Conservation (phyloP, 305 asterid genomes). For the Solanum chacoense region DNA sequence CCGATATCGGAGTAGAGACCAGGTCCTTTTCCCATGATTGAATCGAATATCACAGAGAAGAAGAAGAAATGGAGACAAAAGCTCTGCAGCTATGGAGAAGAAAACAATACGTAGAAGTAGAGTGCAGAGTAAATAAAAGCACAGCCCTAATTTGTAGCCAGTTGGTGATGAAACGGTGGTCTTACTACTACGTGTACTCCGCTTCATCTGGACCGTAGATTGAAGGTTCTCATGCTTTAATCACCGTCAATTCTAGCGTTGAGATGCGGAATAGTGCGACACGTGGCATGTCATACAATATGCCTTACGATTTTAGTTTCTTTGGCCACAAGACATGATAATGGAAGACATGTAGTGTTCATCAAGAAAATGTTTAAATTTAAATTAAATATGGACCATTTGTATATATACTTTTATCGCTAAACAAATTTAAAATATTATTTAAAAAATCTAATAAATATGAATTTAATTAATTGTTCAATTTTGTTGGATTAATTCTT, state of each 20-base stretch:
- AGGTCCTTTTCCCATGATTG: conserved; percentile 67
- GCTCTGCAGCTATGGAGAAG: neutral
- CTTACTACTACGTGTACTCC: neutral
- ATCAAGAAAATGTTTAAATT: neutral
- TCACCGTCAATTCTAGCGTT: neutral
- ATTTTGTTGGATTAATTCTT: neutral
- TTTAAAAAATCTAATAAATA: neutral
- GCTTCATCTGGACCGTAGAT: neutral
- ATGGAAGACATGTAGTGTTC: neutral
- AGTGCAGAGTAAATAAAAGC: neutral
- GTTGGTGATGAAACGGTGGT: neutral
- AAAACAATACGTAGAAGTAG: neutral
- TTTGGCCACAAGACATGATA: neutral
- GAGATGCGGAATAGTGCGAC: neutral
- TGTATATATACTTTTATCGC: neutral
- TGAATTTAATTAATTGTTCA: neutral
- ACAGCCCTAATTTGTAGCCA: neutral
- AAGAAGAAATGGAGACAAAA: neutral
- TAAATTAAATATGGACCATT: neutral
- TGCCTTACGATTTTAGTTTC: neutral
- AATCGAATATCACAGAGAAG: conserved; percentile 6
- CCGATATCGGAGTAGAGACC: conserved; percentile 89
- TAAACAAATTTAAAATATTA: neutral
- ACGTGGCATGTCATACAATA: neutral
- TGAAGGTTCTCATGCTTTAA: neutral